phyloP scores from a whole-genome alignment of 495 filamentous ascomycete species.

The Cenococcum geophilum region DNA sequence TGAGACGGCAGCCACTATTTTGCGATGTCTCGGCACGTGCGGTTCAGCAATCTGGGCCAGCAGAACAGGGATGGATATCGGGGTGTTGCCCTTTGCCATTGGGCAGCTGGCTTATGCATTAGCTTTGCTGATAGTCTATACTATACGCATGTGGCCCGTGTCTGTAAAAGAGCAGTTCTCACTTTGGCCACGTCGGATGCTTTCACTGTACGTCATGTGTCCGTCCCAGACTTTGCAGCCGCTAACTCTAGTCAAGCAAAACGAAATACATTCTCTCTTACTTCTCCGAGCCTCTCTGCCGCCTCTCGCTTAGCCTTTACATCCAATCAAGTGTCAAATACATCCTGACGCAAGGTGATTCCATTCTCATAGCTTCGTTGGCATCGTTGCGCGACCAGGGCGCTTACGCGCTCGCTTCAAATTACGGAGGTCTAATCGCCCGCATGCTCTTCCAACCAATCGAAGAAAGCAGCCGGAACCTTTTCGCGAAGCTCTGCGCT shows the following conservation, averaged over 20 bases:
- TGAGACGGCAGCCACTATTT: constrained; percentile 70
- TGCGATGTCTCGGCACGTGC: constrained; percentile 68
- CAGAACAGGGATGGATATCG: constrained; percentile 46
- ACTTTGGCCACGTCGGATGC: constrained; percentile 35
- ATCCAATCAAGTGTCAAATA: constrained; percentile 87
- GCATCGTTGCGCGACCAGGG: constrained; percentile 75
- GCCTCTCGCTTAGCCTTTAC: constrained; percentile 69
- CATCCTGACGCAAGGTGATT: constrained; percentile 88
- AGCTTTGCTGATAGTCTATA: constrained; percentile 61
- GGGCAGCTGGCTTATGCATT: constrained; percentile 76
- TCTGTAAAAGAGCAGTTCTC: constrained; percentile 31
- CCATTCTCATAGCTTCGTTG: constrained; percentile 72
- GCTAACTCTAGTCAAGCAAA: constrained; percentile 31
- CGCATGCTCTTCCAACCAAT: constrained; percentile 90
- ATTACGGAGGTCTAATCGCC: constrained; percentile 88
- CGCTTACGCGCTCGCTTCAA: constrained; percentile 86
- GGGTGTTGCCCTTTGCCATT: constrained; percentile 81
- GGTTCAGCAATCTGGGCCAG: constrained; percentile 54
- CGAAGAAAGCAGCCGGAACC: constrained; percentile 81
- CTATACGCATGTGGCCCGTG: constrained; percentile 25
- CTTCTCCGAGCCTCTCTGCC: constrained; percentile 60
- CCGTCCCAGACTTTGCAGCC: constrained; percentile 9
- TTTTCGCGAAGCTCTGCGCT: constrained; percentile 67
- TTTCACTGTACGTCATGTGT: constrained; percentile 5
- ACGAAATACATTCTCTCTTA: constrained; percentile 51